Evolutionary conservation across 768 basidiomycete species (phyloP), one percentile per base, ranked within the genome.

Genomic region (Rhizopogon vulgaris): DNA sequence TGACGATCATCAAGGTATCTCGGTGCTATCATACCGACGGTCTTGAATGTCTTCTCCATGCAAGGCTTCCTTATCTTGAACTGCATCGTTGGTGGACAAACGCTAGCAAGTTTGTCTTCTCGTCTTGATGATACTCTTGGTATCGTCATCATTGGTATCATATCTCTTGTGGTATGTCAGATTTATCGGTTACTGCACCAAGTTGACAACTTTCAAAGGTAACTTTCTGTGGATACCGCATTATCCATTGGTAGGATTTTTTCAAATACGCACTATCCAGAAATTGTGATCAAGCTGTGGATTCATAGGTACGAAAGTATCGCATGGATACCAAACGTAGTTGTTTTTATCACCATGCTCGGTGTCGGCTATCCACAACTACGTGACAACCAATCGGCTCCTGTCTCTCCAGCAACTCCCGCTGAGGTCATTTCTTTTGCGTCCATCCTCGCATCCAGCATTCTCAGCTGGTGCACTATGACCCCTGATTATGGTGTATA

Each of bases 291-390:
- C 5, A 2, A n/a, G n/a, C 48, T 47, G 10, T 39, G 48, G 42
- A 48, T 9, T 9, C 17, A 46, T 71, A 73, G 87, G 84, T 92
- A 87, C 58, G 90, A 90, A 63, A 76, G 79, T 10, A 49, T 86
- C 5, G 78, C 83, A 0, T 91, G 90, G 89, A 69, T 91, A n/a
- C 90, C 90, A 0, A 78, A 85, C 22, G 61, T 87, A 14, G 64
- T 92, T 43, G 76, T 82, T 6, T 90, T 84, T 63, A 63, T 90
- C 28, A 73, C 86, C 41, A 81, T 80, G 32, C 63, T 87, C 1
- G 87, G 83, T 1, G 68, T 87, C 17, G 82, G 87, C 0, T 89
- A 83, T 0, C 83, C 86, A 47, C 76, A 89, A 53, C 67, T 93
- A 18, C 69, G 66, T 11, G 58, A 56, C 22, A 79, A 72, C 43